Evolutionary conservation across 768 basidiomycete species (phyloP).

Genomic region (Neoboletus subvelutipes): DNA sequence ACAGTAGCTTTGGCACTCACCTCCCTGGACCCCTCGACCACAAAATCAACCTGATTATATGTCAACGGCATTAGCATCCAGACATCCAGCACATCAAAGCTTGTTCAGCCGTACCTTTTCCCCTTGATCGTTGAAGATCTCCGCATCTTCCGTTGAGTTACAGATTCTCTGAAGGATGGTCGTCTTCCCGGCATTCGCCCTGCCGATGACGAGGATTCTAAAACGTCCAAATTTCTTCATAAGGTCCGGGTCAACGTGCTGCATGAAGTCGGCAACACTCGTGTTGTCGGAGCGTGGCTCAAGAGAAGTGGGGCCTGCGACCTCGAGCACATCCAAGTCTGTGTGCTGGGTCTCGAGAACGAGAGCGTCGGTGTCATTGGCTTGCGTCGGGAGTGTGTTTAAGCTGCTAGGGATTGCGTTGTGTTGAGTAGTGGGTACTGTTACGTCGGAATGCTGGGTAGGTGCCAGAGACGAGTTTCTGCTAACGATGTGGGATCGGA

Average conservation of each 20-base stretch:
- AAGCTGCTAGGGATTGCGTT: background rate
- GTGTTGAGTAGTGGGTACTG: background rate
- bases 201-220: background rate
- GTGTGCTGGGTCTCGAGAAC: background rate
- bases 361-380: background rate
- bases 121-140: background rate
- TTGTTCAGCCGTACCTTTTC: background rate
- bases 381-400: background rate
- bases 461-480: background rate
- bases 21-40: background rate
- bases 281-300: background rate
- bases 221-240: background rate
- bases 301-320: background rate
- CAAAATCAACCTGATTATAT: background rate
- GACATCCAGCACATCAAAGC: background rate
- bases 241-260: no score
- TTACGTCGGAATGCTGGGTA: background rate
- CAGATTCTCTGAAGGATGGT: background rate
- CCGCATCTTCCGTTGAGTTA: background rate
- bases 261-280: background rate
- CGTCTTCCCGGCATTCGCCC: background rate
- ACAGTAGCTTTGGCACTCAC: background rate
- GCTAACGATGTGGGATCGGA: background rate
- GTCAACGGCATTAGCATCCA: no score
- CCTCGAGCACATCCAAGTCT: no score